Percentiles rank a stretch among this genome's conserved stretches.
phyloP scores from a whole-genome alignment of 169 alveolate genomes.

The Perkinsus chesapeaki region DNA sequence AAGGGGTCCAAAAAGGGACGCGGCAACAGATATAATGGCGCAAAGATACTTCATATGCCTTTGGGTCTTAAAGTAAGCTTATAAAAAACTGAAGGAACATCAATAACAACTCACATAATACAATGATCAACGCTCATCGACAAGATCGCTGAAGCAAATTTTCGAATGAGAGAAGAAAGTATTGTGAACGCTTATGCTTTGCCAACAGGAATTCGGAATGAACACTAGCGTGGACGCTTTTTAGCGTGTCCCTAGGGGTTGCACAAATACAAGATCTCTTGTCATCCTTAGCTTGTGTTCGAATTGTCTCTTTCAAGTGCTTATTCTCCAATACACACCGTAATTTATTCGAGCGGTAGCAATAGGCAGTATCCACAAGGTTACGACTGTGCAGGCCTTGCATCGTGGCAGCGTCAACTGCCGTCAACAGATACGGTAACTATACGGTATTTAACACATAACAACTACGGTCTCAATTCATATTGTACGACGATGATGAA shows the following conservation, averaged over 20 bases:
- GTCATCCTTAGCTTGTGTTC: neutral
- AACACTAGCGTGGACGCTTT: neutral
- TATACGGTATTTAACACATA: no score
- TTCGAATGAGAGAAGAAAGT: no score
- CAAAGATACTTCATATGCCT: neutral
- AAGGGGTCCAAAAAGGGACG: neutral
- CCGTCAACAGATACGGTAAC: no score
- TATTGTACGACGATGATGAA: no score
- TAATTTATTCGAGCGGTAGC: no score
- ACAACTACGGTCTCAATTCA: no score
- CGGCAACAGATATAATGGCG: neutral
- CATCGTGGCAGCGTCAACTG: no score
- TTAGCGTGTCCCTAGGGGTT: neutral
- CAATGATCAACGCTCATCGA: neutral
- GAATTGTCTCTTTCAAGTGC: neutral
- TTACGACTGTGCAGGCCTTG: no score
- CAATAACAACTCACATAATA: neutral
- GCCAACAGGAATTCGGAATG: neutral
- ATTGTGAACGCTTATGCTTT: no score
- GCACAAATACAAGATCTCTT: neutral
- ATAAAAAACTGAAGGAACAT: neutral
- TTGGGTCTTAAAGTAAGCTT: neutral
- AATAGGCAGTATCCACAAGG: no score
- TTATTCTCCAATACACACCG: no score
- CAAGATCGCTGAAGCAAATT: neutral